Percentiles rank a stretch among this genome's conserved stretches.
These are phyloP conservation scores for Trichopus zeylanicus DNA, from an alignment of 116 monocot genomes.

Conservation along the genomic window DNA sequence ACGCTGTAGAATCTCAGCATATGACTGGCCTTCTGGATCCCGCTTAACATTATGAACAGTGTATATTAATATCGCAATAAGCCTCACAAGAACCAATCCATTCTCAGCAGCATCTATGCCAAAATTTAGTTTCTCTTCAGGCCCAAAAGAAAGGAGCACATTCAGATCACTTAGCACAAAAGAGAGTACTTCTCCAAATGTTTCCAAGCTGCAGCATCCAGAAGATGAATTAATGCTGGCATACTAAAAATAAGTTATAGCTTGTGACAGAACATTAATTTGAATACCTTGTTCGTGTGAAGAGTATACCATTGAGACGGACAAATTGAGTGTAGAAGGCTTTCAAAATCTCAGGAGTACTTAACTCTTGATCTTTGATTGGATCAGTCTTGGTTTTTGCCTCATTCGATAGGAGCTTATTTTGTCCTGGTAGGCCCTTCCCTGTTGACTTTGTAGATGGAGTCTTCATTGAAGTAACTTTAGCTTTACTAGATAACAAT, in stretches of 20 bases:
- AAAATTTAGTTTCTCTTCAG: slow-evolving; percentile 68
- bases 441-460: slow-evolving; percentile 29
- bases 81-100: slow-evolving; percentile 59
- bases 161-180: slow-evolving; percentile 38
- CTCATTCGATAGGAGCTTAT: slow-evolving; percentile 39
- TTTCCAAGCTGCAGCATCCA: slow-evolving; percentile 96
- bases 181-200: slow-evolving; percentile 75
- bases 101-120: slow-evolving; percentile 59
- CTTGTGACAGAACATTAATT: not conserved
- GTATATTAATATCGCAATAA: slow-evolving; percentile 76
- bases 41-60: slow-evolving; percentile 80
- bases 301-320: slow-evolving; percentile 90
- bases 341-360: slow-evolving; percentile 48
- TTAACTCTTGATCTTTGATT: slow-evolving; percentile 33
- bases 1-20: slow-evolving; percentile 93
- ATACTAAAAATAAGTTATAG: too few relatives aligned
- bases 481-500: slow-evolving; percentile 39
- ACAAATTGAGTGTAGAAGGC: slow-evolving; percentile 76
- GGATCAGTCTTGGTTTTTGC: slow-evolving; percentile 19
- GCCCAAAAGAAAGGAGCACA: slow-evolving; percentile 72
- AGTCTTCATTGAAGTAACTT: slow-evolving; percentile 27
- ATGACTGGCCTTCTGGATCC: slow-evolving; percentile 75
- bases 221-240: too few relatives aligned
- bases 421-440: slow-evolving; percentile 54
- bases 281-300: slow-evolving; percentile 83